Evolutionary conservation across 257 asterid species (phyloP).

Genomic region (Verbascum thapsus): DNA sequence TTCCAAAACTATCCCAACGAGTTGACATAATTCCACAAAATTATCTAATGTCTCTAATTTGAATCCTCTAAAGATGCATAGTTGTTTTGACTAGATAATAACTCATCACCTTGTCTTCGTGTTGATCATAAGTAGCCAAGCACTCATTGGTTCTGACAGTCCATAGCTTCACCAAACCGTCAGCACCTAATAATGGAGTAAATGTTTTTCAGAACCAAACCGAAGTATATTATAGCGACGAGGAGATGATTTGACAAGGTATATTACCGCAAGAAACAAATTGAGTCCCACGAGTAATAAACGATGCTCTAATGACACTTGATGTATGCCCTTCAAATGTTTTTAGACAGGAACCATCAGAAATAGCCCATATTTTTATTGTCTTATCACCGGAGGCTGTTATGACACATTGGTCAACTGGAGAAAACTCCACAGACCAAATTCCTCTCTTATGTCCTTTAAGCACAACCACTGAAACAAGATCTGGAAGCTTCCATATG

Average conservation of each 20-base stretch:
- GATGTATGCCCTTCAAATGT: slow-evolving; percentile 96
- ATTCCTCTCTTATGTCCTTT: slow-evolving; percentile 96
- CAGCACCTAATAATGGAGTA: slow-evolving; percentile 66
- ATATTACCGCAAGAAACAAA: slow-evolving; percentile 84
- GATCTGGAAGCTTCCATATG: slow-evolving; percentile 94
- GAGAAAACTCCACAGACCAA: slow-evolving; percentile 99
- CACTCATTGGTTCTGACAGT: slow-evolving; percentile 89
- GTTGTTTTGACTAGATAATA: slow-evolving; percentile 14
- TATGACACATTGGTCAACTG: slow-evolving; percentile 93
- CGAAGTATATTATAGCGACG: slow-evolving; percentile 3
- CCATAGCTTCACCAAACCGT: slow-evolving; percentile 97
- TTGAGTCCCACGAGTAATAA: slow-evolving; percentile 86
- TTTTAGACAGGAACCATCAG: slow-evolving; percentile 89
- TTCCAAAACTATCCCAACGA: neutral
- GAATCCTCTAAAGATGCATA: neutral
- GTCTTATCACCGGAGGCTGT: slow-evolving; percentile 98
- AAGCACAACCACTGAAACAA: slow-evolving; percentile 69
- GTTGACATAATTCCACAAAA: neutral
- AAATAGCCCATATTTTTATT: slow-evolving; percentile 86
- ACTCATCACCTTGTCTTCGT: slow-evolving; percentile 81
- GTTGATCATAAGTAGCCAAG: slow-evolving; percentile 92
- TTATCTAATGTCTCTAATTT: neutral
- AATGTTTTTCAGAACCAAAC: slow-evolving; percentile 25
- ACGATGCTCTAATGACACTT: slow-evolving; percentile 89
- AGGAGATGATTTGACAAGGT: slow-evolving; percentile 15